These are phyloP conservation scores for Chlamydomonas sp. DNA, from an alignment of 139 green algal genomes.

Conservation along the genomic window DNA sequence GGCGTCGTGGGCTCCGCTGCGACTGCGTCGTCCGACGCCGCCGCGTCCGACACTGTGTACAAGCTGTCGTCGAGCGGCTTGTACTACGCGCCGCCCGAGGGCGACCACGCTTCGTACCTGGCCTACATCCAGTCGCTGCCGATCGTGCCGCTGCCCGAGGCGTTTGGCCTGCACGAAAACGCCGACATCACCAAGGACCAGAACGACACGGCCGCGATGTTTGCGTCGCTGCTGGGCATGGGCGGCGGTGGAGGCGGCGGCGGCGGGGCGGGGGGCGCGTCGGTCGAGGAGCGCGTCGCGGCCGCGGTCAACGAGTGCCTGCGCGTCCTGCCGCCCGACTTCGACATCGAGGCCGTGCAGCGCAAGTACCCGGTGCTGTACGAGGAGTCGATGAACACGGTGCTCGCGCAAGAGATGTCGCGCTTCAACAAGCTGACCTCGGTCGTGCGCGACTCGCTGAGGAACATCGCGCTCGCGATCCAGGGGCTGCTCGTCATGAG, in stretches of 20 bases:
- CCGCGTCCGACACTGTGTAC: neutral
- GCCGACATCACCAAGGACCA: constrained; percentile 63
- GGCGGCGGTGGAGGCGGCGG: constrained; percentile 30
- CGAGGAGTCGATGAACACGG: constrained; percentile 60
- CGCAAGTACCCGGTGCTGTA: constrained; percentile 46
- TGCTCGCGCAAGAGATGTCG: constrained; percentile 52
- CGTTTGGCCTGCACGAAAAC: constrained; percentile 67
- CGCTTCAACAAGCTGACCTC: constrained; percentile 60
- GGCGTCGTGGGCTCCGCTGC: too few relatives aligned
- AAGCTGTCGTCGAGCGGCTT: constrained; percentile 26
- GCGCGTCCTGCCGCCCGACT: constrained; percentile 47
- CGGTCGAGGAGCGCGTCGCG: constrained; percentile 33
- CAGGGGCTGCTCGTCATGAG: constrained; percentile 71
- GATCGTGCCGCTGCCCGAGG: constrained; percentile 48
- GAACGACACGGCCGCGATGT: constrained; percentile 55
- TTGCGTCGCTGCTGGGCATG: constrained; percentile 48
- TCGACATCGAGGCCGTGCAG: constrained; percentile 56
- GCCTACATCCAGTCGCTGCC: constrained; percentile 51
- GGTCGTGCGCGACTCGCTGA: constrained; percentile 47
- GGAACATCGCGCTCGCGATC: constrained; percentile 46
- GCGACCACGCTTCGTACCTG: constrained; percentile 33
- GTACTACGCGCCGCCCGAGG: constrained; percentile 46
- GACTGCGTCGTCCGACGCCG: too few relatives aligned
- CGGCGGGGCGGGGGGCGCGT: constrained; percentile 20
- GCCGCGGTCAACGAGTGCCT: constrained; percentile 42